Base-by-base conservation (phyloP, 345 rosid genomes). In the Sisymbrium altissimum region DNA sequence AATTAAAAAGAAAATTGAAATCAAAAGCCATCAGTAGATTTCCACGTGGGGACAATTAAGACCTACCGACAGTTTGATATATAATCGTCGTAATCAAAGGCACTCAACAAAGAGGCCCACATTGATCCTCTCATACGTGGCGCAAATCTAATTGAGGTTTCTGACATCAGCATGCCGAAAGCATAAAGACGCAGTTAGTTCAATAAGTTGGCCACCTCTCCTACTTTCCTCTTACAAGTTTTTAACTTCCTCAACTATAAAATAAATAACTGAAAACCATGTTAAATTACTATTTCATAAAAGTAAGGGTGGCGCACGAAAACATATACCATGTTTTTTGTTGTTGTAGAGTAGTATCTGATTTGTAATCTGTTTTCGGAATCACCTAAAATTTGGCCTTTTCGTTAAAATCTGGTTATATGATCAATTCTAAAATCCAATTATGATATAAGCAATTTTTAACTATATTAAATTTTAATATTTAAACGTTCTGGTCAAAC, bases 111-210 rank as follows among this genome's bases (percentile, higher is more conserved):
- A 10, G 43, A 54, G 68, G 8, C 68, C 73, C 69, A 50, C 8
- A 50, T 9, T 67, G 68, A 68, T 59, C 21, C 40, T 50, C 50
- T 33, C 17, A 49, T 52, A 68, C 73, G 79, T 75, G 79, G 73
- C 73, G 30, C 23, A 49, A 68, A 68, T 60, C 79, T 60, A 59
- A 5, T 40, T 1, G 64, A 69, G 5, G 36, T n/a, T 23, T 4
- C 6, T 57, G 72, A 68, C 69, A 19, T 67, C 68, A 68, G 39
- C 40, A 60, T 60, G 73, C 68, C 74, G 56, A 75, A 75, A 67
- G 61, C 27, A 21, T 46, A 29, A 74, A 38, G 30, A 55, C 25
- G 49, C 9, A 53, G 29, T 33, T 64, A 25, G 57, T 32, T 44
- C 21, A n/a, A 5, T 30, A 15, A 63, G 56, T 65, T 46, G 69